Conservation (phyloP, 169 alveolate species). For the Perkinsus olseni region DNA sequence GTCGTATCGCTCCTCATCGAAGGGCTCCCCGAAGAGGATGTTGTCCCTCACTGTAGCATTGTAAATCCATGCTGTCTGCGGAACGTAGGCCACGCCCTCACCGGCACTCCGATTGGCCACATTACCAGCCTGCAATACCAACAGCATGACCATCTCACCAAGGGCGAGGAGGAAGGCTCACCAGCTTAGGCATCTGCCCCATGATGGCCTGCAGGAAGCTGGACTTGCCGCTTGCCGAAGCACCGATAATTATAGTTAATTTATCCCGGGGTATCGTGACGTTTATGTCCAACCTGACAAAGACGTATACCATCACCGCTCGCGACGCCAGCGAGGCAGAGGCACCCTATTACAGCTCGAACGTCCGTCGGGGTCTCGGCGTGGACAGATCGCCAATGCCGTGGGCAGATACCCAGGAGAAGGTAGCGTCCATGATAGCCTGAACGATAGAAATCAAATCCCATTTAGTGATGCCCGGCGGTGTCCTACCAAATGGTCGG, state of each 20-base stretch:
- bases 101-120: not conserved
- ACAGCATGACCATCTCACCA: not conserved
- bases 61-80: constrained; percentile 66
- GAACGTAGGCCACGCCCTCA: constrained; percentile 48
- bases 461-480: not conserved
- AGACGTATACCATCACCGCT: not conserved
- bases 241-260: not conserved
- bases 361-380: not conserved
- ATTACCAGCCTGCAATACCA: not conserved
- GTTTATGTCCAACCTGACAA: not conserved
- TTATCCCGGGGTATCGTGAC: not conserved
- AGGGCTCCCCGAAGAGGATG: constrained; percentile 68
- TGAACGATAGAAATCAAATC: not conserved
- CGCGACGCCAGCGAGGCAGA: not conserved
- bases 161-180: not conserved
- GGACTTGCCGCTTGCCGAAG: not conserved
- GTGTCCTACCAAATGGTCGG: not conserved
- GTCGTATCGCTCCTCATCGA: constrained; percentile 41
- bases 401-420: not conserved
- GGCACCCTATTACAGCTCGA: not conserved
- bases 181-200: not conserved
- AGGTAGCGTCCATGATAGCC: not conserved
- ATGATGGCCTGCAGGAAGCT: not conserved
- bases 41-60: constrained; percentile 67
- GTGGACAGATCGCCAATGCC: not conserved